These are phyloP conservation scores for Ramichloridium luteum DNA, from an alignment of 2,329 filamentous ascomycete genomes.

Conservation along the genomic window DNA sequence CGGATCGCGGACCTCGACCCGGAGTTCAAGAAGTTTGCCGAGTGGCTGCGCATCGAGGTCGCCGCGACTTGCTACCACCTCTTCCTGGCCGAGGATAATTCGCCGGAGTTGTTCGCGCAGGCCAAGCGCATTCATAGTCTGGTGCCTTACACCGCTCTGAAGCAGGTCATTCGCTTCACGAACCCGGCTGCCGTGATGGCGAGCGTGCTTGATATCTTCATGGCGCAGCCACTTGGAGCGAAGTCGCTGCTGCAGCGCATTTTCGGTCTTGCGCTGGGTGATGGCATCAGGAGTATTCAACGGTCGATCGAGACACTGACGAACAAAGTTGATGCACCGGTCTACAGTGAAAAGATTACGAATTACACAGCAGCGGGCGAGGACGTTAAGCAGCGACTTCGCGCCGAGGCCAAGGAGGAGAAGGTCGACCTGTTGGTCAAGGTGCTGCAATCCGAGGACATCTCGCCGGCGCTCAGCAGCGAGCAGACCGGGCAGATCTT, in stretches of 20 bases:
- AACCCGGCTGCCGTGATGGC: constrained; percentile 97
- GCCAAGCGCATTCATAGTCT: constrained; percentile 88
- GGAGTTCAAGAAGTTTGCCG: constrained; percentile 95
- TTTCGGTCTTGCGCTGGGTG: constrained; percentile 79
- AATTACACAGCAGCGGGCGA: constrained; percentile 67
- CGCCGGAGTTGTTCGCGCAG: constrained; percentile 88
- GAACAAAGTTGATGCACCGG: constrained; percentile 65
- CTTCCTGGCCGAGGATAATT: constrained; percentile 96
- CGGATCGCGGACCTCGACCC: constrained; percentile 79
- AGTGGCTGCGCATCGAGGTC: constrained; percentile 95
- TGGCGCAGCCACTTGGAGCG: constrained; percentile 86
- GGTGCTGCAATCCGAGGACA: constrained; percentile 65
- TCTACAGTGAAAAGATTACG: constrained; percentile 70
- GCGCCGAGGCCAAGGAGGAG: constrained; percentile 59
- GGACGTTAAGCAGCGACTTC: constrained; percentile 58
- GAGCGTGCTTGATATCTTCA: constrained; percentile 85
- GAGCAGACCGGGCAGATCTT: constrained; percentile 75
- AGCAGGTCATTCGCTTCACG: constrained; percentile 92
- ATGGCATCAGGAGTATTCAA: constrained; percentile 79
- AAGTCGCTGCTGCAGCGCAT: constrained; percentile 87
- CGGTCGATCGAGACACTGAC: constrained; percentile 70
- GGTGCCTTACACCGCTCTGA: constrained; percentile 82
- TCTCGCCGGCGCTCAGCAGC: constrained; percentile 57
- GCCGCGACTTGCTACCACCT: constrained; percentile 94
- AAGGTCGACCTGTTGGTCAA: constrained; percentile 75